These are phyloP conservation scores for Pseudozyma hubeiensis DNA, from an alignment of 1,284 basidiomycete genomes.

Conservation along the genomic window DNA sequence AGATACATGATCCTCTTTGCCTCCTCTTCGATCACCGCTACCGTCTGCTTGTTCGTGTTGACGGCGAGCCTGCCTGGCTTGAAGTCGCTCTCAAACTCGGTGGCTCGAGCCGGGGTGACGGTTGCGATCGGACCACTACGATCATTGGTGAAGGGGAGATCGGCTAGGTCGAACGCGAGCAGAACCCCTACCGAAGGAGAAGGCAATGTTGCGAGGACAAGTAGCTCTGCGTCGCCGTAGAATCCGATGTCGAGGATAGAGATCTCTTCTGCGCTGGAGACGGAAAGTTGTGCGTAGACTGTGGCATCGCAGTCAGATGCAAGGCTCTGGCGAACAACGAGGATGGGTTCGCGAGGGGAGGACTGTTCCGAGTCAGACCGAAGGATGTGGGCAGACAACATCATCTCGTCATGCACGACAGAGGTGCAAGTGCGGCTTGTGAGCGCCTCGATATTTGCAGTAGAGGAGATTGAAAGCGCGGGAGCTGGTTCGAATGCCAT, in stretches of 20 bases:
- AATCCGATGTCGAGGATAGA: conserved; percentile 31
- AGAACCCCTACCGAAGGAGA: conserved; percentile 9
- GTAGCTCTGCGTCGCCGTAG: conserved; percentile 29
- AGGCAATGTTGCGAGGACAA: conserved; percentile 17
- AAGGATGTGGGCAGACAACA: conserved; percentile 12
- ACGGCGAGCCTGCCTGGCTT: conserved; percentile 26
- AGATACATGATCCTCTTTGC: conserved; percentile 31
- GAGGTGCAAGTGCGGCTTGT: conserved; percentile 8
- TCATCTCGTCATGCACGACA: conserved; percentile 1
- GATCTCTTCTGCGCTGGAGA: neutral
- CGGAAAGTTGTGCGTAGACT: conserved; percentile 3
- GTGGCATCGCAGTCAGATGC: neutral
- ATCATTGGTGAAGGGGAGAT: conserved; percentile 10
- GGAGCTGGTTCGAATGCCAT: conserved; percentile 12
- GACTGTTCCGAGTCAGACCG: neutral
- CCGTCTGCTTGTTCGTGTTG: conserved; percentile 42
- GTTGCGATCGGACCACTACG: neutral
- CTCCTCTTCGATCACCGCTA: conserved; percentile 19
- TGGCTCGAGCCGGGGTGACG: conserved; percentile 15
- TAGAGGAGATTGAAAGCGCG: conserved; percentile 19
- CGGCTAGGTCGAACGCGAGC: conserved; percentile 13
- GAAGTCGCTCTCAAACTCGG: conserved; percentile 31
- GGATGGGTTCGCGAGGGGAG: conserved; percentile 1
- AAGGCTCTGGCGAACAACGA: conserved; percentile 14
- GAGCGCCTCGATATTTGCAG: neutral